phyloP scores from a whole-genome alignment of 768 basidiomycete genomes.

The Calocera cornea region DNA sequence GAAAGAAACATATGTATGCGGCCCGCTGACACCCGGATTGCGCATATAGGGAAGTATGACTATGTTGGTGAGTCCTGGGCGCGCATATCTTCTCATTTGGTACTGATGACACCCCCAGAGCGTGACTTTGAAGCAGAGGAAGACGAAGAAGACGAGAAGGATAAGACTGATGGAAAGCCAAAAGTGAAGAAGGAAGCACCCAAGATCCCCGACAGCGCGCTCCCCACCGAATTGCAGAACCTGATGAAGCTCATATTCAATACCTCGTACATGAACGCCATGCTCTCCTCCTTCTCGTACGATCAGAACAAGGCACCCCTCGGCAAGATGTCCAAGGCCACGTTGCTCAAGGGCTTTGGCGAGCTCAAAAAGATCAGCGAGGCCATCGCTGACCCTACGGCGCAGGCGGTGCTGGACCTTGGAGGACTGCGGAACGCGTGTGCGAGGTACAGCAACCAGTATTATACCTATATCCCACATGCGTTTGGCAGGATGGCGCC shows the following conservation, averaged over 20 bases:
- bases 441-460: conserved; percentile 35
- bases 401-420: conserved; percentile 27
- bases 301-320: conserved; percentile 50
- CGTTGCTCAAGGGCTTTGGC: conserved; percentile 44
- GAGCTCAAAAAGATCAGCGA: conserved; percentile 45
- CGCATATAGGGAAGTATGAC: conserved; percentile 41
- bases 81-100: not conserved
- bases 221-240: conserved; percentile 29
- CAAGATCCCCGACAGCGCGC: conserved; percentile 34
- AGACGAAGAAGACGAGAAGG: conserved; percentile 27
- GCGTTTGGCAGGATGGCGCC: conserved; percentile 42
- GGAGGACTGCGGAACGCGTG: conserved; percentile 32
- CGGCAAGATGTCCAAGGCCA: conserved; percentile 49
- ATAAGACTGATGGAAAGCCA: conserved; percentile 16
- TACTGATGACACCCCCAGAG: conserved; percentile 23
- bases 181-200: conserved; percentile 25
- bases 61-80: conserved; percentile 36
- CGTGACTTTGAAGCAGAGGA: conserved; percentile 31
- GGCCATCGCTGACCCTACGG: conserved; percentile 35
- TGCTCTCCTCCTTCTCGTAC: conserved; percentile 49
- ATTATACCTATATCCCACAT: conserved; percentile 55
- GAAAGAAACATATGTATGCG: not conserved
- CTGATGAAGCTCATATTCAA: conserved; percentile 16
- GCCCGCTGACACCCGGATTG: not conserved
- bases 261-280: conserved; percentile 38